These are phyloP conservation scores for Phylloporus sp. DNA, from an alignment of 768 basidiomycete species.

Conservation along the genomic window DNA sequence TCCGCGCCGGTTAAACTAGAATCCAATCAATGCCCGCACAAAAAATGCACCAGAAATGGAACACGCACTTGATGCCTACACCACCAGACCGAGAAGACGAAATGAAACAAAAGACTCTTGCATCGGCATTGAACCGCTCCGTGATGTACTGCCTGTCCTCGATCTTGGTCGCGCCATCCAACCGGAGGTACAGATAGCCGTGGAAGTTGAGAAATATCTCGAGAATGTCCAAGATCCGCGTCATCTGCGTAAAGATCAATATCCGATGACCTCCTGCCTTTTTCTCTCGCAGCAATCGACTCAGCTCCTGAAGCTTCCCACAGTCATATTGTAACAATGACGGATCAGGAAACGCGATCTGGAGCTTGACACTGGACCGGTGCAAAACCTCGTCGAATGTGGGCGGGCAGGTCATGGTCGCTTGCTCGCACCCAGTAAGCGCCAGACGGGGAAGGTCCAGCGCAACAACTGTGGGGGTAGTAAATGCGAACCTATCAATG, in stretches of 20 bases:
- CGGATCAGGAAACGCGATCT: conserved; percentile 90
- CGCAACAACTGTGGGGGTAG: conserved; percentile 74
- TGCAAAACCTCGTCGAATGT: conserved; percentile 70
- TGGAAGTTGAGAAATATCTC: conserved; percentile 91
- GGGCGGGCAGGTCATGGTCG: conserved; percentile 29
- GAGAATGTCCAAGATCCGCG: conserved; percentile 86
- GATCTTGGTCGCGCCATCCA: conserved; percentile 93
- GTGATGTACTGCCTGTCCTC: conserved; percentile 90
- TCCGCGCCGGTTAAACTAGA: conserved; percentile 78
- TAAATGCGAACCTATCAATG: conserved; percentile 72
- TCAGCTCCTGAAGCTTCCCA: conserved; percentile 86
- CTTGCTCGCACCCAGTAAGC: conserved; percentile 40
- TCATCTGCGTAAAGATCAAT: conserved; percentile 98
- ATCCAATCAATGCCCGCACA: conserved; percentile 14
- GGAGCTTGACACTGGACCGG: conserved; percentile 70
- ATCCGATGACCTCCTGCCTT: conserved; percentile 86
- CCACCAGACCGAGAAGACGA: conserved; percentile 74
- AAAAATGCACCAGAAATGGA: conserved; percentile 12
- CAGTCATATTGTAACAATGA: conserved; percentile 92
- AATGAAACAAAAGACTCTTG: conserved; percentile 83
- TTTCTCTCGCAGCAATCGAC: conserved; percentile 72
- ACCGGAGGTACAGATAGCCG: conserved; percentile 88
- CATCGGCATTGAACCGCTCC: conserved; percentile 80
- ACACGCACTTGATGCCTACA: conserved; percentile 87
- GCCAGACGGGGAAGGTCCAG: conserved; percentile 64